These are phyloP conservation scores for Leptographium lundbergii DNA, from an alignment of 2,329 filamentous ascomycete species.

Conservation along the genomic window DNA sequence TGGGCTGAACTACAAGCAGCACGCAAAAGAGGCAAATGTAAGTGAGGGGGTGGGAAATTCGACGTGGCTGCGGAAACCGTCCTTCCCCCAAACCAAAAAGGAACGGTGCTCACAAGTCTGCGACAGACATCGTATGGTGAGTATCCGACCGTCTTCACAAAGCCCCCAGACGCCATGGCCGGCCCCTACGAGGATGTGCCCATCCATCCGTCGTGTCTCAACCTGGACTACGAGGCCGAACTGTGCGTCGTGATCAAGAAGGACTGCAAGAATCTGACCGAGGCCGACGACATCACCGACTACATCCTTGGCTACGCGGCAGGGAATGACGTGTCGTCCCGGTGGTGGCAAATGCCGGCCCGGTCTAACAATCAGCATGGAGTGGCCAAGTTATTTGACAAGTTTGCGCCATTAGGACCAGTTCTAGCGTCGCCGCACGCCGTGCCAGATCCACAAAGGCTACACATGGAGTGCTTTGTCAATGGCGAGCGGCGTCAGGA, in stretches of 20 bases:
- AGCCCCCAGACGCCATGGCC: constrained; percentile 10
- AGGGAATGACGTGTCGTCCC: constrained; percentile 38
- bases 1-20: constrained; percentile 14
- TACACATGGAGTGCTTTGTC: constrained; percentile 22
- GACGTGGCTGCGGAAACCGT: not conserved
- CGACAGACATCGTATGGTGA: constrained; percentile 7
- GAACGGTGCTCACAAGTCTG: not conserved
- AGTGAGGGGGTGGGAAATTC: not conserved
- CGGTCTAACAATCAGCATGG: constrained; percentile 28
- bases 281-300: constrained; percentile 31
- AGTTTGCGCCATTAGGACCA: constrained; percentile 37
- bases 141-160: constrained; percentile 15
- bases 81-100: not conserved
- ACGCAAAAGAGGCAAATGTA: constrained; percentile 10
- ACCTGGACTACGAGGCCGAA: constrained; percentile 38
- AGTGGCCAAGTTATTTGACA: constrained; percentile 37
- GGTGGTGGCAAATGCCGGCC: constrained; percentile 34
- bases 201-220: constrained; percentile 26
- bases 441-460: constrained; percentile 15
- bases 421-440: constrained; percentile 16
- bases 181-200: constrained; percentile 10
- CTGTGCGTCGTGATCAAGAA: constrained; percentile 35
- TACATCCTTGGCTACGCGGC: constrained; percentile 44
- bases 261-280: constrained; percentile 31
- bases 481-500: constrained; percentile 33